Evolutionary conservation across 345 rosid species (phyloP).

Genomic region (Gossypium bickii): DNA sequence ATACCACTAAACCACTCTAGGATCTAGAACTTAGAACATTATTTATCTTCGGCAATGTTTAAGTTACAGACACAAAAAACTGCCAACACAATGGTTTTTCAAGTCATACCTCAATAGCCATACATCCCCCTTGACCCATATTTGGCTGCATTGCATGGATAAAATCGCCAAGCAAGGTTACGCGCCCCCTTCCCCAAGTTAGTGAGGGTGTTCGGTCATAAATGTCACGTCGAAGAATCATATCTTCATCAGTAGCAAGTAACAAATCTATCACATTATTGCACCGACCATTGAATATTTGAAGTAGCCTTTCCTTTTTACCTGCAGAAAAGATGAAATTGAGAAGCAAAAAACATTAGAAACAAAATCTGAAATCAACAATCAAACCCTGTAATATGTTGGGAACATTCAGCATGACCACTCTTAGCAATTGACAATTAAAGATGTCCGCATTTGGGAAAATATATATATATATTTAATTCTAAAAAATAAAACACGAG

Average conservation of each 20-base stretch:
- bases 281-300: constrained; percentile 90
- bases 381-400: neutral
- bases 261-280: constrained; percentile 79
- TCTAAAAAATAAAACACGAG: constrained; percentile 8
- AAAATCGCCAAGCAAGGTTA: constrained; percentile 91
- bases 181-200: constrained; percentile 88
- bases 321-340: constrained; percentile 37
- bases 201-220: constrained; percentile 67
- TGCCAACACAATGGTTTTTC: neutral
- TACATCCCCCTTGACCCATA: constrained; percentile 96
- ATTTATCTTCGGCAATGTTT: neutral
- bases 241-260: constrained; percentile 71
- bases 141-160: constrained; percentile 97
- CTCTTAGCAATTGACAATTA: neutral
- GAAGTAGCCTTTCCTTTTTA: constrained; percentile 69
- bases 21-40: neutral
- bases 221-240: constrained; percentile 81
- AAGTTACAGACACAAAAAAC: neutral
- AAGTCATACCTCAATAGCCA: constrained; percentile 86
- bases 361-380: neutral
- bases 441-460: neutral
- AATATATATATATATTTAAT: neutral
- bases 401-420: neutral
- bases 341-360: neutral
- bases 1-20: neutral